phyloP scores from a whole-genome alignment of 345 rosid genomes.

The Anastatica hierochuntica region DNA sequence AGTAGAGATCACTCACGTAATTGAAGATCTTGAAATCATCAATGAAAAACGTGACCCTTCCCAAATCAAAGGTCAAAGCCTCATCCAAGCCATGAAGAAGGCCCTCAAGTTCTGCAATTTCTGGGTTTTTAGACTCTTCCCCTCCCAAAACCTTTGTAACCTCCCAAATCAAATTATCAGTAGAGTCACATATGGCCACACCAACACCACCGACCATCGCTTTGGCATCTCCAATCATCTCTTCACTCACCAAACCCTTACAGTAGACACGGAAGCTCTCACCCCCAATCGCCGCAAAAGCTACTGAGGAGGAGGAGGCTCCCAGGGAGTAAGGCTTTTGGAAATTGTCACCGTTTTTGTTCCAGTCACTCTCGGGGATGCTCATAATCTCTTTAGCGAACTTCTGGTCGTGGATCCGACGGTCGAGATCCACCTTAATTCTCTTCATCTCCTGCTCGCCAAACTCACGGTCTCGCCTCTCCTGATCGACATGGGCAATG shows the following conservation, averaged over 20 bases:
- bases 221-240: constrained; percentile 26
- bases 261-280: constrained; percentile 25
- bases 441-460: constrained; percentile 27
- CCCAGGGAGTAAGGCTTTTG: constrained; percentile 37
- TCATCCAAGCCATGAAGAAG: constrained; percentile 54
- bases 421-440: constrained; percentile 39
- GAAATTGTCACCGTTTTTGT: constrained; percentile 34
- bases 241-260: constrained; percentile 37
- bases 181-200: constrained; percentile 41
- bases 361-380: constrained; percentile 51
- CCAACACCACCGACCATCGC: constrained; percentile 38
- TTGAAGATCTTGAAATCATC: constrained; percentile 35
- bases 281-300: neutral
- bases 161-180: constrained; percentile 37
- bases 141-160: constrained; percentile 26
- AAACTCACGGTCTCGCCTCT: constrained; percentile 35
- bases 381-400: constrained; percentile 40
- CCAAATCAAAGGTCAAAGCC: constrained; percentile 51
- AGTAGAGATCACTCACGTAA: constrained; percentile 34
- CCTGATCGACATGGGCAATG: constrained; percentile 34
- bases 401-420: constrained; percentile 51
- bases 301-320: neutral
- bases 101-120: constrained; percentile 38
- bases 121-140: constrained; percentile 20
- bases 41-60: constrained; percentile 27